These are phyloP conservation scores for Diplodia intermedia DNA, from an alignment of 2,329 filamentous ascomycete species.

Conservation along the genomic window DNA sequence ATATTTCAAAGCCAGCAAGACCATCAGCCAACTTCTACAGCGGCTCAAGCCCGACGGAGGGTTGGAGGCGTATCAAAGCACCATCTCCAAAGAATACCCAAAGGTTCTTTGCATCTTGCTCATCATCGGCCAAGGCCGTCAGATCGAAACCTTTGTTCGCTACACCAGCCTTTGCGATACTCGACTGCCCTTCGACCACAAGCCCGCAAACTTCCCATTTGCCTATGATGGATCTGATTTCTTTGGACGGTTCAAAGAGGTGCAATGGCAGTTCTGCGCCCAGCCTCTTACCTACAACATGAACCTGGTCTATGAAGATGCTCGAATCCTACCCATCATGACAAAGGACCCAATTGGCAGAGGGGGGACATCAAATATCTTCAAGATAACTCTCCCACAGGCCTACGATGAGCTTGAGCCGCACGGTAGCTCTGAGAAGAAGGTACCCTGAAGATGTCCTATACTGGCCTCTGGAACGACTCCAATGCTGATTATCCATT, in stretches of 20 bases:
- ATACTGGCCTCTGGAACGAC: not conserved
- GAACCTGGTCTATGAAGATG: conserved; percentile 1
- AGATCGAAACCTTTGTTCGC: conserved; percentile 33
- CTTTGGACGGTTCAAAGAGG: conserved; percentile 33
- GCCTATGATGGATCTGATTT: not conserved
- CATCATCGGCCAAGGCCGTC: conserved; percentile 30
- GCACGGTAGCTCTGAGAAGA: conserved; percentile 2
- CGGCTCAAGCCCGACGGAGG: not conserved
- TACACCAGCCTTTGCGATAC: conserved; percentile 32
- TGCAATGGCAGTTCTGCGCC: conserved; percentile 37
- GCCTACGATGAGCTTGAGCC: conserved; percentile 34
- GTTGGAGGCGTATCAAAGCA: not conserved
- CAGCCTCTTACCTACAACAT: not conserved
- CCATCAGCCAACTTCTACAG: not conserved
- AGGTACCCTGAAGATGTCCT: not conserved
- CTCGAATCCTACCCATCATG: conserved; percentile 34
- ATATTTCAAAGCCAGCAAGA: not conserved
- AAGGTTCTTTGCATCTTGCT: conserved; percentile 36
- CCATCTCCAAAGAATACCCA: conserved; percentile 30
- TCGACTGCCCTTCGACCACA: conserved; percentile 34
- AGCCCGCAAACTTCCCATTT: not conserved
- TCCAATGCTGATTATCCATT: not conserved
- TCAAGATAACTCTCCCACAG: conserved; percentile 32
- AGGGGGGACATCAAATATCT: not conserved
- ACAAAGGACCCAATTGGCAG: not conserved